Conservation (phyloP, 805 yeast genomes). For the Spathaspora gorwiae region DNA sequence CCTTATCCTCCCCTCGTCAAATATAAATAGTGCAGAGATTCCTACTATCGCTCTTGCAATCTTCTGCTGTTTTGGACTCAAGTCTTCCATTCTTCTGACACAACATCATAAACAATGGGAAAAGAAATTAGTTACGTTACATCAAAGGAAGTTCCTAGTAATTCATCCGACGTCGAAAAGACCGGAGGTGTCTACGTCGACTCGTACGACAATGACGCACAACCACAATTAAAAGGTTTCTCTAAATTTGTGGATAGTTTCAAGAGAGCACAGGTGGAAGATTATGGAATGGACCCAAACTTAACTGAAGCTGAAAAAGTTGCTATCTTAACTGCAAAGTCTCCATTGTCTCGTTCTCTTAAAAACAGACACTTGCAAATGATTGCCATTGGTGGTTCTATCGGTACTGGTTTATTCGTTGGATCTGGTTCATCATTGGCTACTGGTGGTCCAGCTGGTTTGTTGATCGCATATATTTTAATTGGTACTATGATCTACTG, state of each 20-base stretch:
- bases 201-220: constrained; percentile 13
- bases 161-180: constrained; percentile 32
- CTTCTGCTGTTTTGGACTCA: background rate
- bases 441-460: constrained; percentile 70
- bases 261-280: constrained; percentile 31
- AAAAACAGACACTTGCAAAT: constrained; percentile 68
- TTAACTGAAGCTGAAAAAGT: constrained; percentile 23
- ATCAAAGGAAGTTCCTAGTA: constrained; percentile 29
- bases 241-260: constrained; percentile 27
- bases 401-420: constrained; percentile 80
- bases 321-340: constrained; percentile 39
- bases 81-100: background rate
- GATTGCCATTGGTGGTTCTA: constrained; percentile 82
- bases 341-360: constrained; percentile 48
- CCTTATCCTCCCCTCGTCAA: background rate
- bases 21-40: background rate
- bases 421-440: constrained; percentile 62
- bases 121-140: constrained; percentile 39
- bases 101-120: constrained; percentile 9
- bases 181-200: constrained; percentile 10
- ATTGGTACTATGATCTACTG: constrained; percentile 56
- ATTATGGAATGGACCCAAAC: constrained; percentile 36
- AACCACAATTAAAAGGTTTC: constrained; percentile 17
- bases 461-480: constrained; percentile 51
- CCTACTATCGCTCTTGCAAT: background rate